phyloP scores from a whole-genome alignment of 1,284 basidiomycete species.

The Ustilago curta region DNA sequence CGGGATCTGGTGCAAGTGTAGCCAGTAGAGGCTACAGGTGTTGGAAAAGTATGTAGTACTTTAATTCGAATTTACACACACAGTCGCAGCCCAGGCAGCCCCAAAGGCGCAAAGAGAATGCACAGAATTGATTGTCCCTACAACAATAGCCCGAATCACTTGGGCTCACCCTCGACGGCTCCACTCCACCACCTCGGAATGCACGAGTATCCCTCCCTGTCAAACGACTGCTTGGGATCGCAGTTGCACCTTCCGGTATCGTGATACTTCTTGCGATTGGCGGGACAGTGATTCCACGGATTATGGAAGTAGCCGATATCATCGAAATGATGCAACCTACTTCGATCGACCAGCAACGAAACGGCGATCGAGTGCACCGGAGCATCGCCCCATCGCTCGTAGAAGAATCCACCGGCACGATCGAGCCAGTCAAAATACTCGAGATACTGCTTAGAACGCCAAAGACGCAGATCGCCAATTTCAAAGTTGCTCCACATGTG shows the following conservation, averaged over 20 bases:
- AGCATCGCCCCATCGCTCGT: conserved; percentile 84
- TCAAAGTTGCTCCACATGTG: conserved; percentile 78
- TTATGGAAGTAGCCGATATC: conserved; percentile 67
- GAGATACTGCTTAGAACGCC: conserved; percentile 80
- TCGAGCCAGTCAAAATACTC: conserved; percentile 86
- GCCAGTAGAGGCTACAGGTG: not conserved
- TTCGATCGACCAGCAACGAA: conserved; percentile 52
- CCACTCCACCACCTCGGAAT: conserved; percentile 60
- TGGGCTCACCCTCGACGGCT: conserved; percentile 53
- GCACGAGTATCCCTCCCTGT: conserved; percentile 59
- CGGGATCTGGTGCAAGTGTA: conserved; percentile 20
- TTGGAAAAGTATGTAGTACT: too few relatives aligned
- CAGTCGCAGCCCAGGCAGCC: too few relatives aligned
- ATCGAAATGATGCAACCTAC: conserved; percentile 53
- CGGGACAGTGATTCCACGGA: conserved; percentile 63
- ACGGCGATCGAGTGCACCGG: conserved; percentile 72
- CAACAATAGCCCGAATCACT: conserved; percentile 8
- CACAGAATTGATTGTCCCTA: not conserved
- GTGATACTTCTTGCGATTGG: conserved; percentile 61
- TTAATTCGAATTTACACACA: too few relatives aligned
- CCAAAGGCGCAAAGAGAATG: not conserved
- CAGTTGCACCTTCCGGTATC: conserved; percentile 63
- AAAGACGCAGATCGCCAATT: conserved; percentile 80
- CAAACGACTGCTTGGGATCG: conserved; percentile 62
- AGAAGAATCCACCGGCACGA: conserved; percentile 76